These are phyloP conservation scores for Leccinum disarticulatum DNA, from an alignment of 768 basidiomycete species.

Conservation along the genomic window DNA sequence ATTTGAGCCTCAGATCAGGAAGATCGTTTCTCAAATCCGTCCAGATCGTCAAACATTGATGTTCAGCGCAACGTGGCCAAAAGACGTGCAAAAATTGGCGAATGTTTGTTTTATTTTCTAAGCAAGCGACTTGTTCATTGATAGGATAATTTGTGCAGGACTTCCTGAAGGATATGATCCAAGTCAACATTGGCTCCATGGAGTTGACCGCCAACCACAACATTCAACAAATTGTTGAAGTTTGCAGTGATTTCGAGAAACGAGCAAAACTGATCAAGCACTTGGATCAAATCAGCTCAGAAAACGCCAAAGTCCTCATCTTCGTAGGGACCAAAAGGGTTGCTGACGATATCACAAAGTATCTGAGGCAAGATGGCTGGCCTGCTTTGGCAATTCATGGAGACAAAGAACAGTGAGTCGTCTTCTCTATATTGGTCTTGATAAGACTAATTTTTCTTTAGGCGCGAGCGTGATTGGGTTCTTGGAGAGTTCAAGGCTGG, in stretches of 20 bases:
- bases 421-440: neutral
- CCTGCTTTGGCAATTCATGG: conserved; percentile 99
- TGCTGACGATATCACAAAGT: conserved; percentile 98
- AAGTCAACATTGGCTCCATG: conserved; percentile 99
- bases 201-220: conserved; percentile 98
- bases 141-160: conserved; percentile 51
- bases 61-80: conserved; percentile 99
- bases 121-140: neutral
- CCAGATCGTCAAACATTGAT: conserved; percentile 98
- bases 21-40: conserved; percentile 95
- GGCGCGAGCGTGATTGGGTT: conserved; percentile 99
- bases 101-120: conserved; percentile 47
- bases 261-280: conserved; percentile 95
- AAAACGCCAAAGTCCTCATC: conserved; percentile 98
- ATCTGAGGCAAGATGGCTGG: conserved; percentile 97
- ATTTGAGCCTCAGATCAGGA: conserved; percentile 99
- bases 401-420: conserved; percentile 93
- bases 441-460: conserved; percentile 28
- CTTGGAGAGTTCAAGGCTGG: conserved; percentile 97
- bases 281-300: conserved; percentile 91
- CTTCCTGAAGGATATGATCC: conserved; percentile 94
- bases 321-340: conserved; percentile 98
- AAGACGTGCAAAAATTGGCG: conserved; percentile 97
- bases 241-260: conserved; percentile 98
- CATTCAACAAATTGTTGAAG: conserved; percentile 92